These are phyloP conservation scores for Bathelium albidoporum DNA, from an alignment of 495 filamentous ascomycete species.

Conservation along the genomic window DNA sequence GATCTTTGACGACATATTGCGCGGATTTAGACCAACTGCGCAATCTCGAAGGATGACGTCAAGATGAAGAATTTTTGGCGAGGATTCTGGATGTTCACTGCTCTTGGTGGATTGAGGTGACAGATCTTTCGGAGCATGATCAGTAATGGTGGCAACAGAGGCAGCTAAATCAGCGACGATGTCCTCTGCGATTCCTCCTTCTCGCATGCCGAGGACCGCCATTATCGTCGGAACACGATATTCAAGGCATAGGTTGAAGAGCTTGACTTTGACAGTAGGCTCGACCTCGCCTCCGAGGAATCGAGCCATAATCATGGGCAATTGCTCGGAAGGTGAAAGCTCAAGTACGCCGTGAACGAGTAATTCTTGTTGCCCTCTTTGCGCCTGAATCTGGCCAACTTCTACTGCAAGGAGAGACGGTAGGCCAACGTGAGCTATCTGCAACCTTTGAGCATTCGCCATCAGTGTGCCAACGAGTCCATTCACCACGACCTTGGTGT, in stretches of 20 bases:
- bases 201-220: constrained; percentile 58
- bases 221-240: constrained; percentile 76
- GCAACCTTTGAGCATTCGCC: constrained; percentile 45
- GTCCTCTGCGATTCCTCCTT: constrained; percentile 61
- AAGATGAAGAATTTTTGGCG: constrained; percentile 48
- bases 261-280: constrained; percentile 74
- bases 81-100: constrained; percentile 24
- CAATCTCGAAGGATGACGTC: constrained; percentile 70
- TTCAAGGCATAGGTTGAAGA: constrained; percentile 70
- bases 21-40: constrained; percentile 75
- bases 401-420: constrained; percentile 72
- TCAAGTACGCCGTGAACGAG: constrained; percentile 48
- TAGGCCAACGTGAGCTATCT: constrained; percentile 73
- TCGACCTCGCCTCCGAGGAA: constrained; percentile 92
- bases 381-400: constrained; percentile 46
- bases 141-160: constrained; percentile 68
- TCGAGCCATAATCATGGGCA: constrained; percentile 64
- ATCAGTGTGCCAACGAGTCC: constrained; percentile 56
- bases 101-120: constrained; percentile 15
- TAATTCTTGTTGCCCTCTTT: constrained; percentile 58
- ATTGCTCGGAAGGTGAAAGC: constrained; percentile 22
- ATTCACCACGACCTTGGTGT: constrained; percentile 45
- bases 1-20: constrained; percentile 59
- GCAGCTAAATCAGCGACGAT: constrained; percentile 64
- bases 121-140: constrained; percentile 29